These are phyloP conservation scores for Solanum peruvianum DNA, from an alignment of 257 asterid species.

Conservation along the genomic window DNA sequence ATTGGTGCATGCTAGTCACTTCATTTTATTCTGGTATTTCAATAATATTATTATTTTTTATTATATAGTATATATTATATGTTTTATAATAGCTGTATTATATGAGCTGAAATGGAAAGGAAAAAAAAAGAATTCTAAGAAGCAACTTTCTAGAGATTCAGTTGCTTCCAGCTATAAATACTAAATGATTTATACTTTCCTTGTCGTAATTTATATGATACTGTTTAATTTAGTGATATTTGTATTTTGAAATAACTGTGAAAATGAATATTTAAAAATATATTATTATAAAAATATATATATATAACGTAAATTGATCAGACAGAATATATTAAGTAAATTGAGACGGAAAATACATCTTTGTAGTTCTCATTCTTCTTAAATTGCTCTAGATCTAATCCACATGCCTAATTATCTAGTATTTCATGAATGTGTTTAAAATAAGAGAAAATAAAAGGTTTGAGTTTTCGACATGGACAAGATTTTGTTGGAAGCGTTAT, in stretches of 20 bases:
- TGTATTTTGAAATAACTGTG: too few relatives aligned
- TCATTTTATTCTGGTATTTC: neutral
- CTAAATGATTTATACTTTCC: neutral
- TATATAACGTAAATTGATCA: too few relatives aligned
- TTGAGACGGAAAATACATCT: neutral
- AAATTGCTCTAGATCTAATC: neutral
- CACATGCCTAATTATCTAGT: neutral
- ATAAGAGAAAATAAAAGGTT: neutral
- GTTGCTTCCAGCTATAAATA: neutral
- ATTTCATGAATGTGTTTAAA: neutral
- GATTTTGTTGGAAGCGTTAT: too few relatives aligned
- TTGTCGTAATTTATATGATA: neutral
- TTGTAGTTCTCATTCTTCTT: neutral
- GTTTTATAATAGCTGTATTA: neutral
- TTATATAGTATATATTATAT: neutral
- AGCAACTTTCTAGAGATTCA: neutral
- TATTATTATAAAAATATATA: too few relatives aligned
- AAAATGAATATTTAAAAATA: too few relatives aligned
- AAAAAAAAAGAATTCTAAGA: neutral
- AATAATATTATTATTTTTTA: neutral
- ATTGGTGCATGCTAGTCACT: neutral
- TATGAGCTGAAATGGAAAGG: neutral
- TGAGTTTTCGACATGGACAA: too few relatives aligned
- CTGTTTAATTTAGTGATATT: neutral
- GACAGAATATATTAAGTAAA: too few relatives aligned